Percentiles rank a stretch among this genome's conserved stretches.
Evolutionary conservation across 345 rosid genomes (phyloP).

Genomic region (Citrus hindsii): DNA sequence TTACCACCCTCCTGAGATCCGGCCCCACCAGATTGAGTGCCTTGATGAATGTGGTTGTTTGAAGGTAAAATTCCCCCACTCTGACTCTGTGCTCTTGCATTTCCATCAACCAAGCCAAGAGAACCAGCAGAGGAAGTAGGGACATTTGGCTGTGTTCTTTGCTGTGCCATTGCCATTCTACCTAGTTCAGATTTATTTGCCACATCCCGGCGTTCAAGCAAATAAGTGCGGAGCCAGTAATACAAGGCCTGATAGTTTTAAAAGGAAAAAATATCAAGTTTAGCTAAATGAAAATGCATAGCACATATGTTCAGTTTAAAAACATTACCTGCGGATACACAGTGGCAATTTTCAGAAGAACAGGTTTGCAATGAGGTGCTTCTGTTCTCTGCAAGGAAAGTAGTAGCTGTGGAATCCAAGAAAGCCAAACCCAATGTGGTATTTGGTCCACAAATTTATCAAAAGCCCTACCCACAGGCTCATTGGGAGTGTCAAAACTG

Average conservation of each 20-base stretch:
- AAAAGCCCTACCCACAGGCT: conserved; percentile 92
- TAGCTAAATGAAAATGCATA: not conserved
- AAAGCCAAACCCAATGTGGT: conserved; percentile 99
- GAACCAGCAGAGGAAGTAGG: conserved; percentile 49
- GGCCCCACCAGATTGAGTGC: conserved; percentile 50
- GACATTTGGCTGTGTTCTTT: conserved; percentile 84
- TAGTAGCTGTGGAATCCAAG: conserved; percentile 95
- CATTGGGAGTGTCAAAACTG: conserved; percentile 90
- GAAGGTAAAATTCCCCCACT: conserved; percentile 48
- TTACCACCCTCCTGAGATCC: conserved; percentile 77
- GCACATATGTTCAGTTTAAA: not conserved
- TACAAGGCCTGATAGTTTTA: conserved; percentile 66
- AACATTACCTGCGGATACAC: conserved; percentile 81
- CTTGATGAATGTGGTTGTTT: conserved; percentile 69
- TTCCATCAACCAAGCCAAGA: conserved; percentile 50
- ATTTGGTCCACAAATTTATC: conserved; percentile 92
- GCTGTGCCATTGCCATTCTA: conserved; percentile 87
- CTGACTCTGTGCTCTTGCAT: conserved; percentile 46
- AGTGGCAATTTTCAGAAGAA: conserved; percentile 81
- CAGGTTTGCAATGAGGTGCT: conserved; percentile 97
- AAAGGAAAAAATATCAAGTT: conserved; percentile 11
- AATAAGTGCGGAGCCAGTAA: conserved; percentile 98
- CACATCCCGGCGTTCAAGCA: conserved; percentile 97
- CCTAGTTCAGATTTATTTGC: conserved; percentile 81
- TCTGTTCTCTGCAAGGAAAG: conserved; percentile 98